Evolutionary conservation across 495 filamentous ascomycete species (phyloP).

Genomic region (Parachaetomium inaequale): DNA sequence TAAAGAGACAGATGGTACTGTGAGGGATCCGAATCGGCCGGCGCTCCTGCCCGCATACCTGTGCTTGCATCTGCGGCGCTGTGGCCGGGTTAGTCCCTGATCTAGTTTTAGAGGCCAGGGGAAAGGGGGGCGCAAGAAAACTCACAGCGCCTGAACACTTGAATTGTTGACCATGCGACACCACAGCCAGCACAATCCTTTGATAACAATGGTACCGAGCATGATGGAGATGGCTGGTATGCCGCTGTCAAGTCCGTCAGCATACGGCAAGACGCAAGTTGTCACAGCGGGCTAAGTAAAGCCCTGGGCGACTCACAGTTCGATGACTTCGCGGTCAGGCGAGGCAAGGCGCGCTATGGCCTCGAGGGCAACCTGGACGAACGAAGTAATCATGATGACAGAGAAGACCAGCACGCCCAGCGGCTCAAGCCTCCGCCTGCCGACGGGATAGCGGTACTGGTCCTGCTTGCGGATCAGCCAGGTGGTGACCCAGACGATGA

Average conservation of each 20-base stretch:
- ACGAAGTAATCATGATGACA: conserved; percentile 82
- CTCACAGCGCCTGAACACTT: conserved; percentile 75
- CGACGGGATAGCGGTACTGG: conserved; percentile 78
- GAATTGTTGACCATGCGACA: conserved; percentile 86
- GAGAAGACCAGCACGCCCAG: conserved; percentile 78
- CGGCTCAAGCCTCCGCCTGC: conserved; percentile 68
- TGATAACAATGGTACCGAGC: conserved; percentile 76
- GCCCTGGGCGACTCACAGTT: conserved; percentile 45
- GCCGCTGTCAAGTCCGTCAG: conserved; percentile 34
- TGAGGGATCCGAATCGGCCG: neutral
- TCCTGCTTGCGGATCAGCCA: conserved; percentile 69
- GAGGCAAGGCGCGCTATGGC: conserved; percentile 64
- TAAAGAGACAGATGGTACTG: neutral
- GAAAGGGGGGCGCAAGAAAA: conserved; percentile 25
- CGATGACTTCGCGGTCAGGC: conserved; percentile 62
- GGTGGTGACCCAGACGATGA: conserved; percentile 84
- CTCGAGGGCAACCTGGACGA: conserved; percentile 77
- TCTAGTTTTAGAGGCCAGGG: conserved; percentile 37
- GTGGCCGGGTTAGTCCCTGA: conserved; percentile 48
- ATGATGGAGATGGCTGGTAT: conserved; percentile 77
- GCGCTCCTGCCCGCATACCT: conserved; percentile 10
- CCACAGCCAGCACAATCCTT: conserved; percentile 82
- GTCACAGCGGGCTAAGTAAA: neutral
- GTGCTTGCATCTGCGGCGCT: conserved; percentile 35
- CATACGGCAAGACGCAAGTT: neutral